A percentile compares a stretch with the other conserved stretches of the same genome.
Conservation (phyloP, 495 filamentous ascomycete species). For the Friedmanniomyces simplex region DNA sequence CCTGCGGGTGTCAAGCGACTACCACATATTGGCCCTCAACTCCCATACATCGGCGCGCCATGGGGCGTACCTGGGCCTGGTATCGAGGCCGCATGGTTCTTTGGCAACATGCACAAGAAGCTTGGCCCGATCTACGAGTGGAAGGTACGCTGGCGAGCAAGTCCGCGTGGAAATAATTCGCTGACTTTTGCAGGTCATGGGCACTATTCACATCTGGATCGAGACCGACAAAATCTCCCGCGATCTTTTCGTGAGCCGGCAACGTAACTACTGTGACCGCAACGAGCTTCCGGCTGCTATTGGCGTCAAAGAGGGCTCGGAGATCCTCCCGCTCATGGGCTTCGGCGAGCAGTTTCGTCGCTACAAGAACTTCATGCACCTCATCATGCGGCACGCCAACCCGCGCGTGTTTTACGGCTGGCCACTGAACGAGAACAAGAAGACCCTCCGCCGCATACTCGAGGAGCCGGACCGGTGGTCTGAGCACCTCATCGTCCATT, state of each 20-base stretch:
- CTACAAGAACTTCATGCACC: constrained; percentile 22
- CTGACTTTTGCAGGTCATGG: constrained; percentile 26
- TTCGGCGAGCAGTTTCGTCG: constrained; percentile 11
- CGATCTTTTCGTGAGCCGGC: constrained; percentile 41
- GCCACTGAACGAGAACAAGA: constrained; percentile 21
- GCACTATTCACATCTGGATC: constrained; percentile 42
- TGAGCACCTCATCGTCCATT: constrained; percentile 47
- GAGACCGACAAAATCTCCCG: constrained; percentile 47
- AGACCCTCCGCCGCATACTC: constrained; percentile 28
- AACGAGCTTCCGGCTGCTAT: constrained; percentile 16
- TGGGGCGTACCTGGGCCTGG: constrained; percentile 15
- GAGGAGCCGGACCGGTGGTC: constrained; percentile 36
- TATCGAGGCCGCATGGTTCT: constrained; percentile 18
- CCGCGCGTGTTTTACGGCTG: constrained; percentile 10
- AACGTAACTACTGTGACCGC: constrained; percentile 18
- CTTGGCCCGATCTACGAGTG: constrained; percentile 47
- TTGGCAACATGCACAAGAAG: constrained; percentile 21
- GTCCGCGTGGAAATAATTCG: neutral
- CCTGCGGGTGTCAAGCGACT: constrained; percentile 8
- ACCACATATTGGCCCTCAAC: neutral
- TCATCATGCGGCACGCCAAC: constrained; percentile 15
- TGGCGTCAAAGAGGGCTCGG: constrained; percentile 13
- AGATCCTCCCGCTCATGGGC: constrained; percentile 16
- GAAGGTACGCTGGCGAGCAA: constrained; percentile 13
- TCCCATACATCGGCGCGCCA: constrained; percentile 12